A percentile compares a stretch with the other conserved stretches of the same genome.
phyloP scores from a whole-genome alignment of 2,329 filamentous ascomycete genomes.

The Beauveria sp. region DNA sequence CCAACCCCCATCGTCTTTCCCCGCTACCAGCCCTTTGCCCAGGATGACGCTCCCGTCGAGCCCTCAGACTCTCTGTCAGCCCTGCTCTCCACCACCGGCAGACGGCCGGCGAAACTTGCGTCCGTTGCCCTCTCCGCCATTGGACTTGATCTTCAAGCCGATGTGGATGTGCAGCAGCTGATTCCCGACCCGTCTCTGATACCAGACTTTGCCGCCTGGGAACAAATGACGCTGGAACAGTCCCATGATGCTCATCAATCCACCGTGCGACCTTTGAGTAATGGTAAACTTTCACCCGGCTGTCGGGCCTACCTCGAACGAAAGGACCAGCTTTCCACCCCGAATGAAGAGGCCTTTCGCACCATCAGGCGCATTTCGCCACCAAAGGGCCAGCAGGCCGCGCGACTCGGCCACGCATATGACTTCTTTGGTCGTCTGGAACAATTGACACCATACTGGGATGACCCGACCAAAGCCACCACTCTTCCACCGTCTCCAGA shows the following conservation, averaged over 20 bases:
- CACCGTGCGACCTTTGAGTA: constrained; percentile 42
- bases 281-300: constrained; percentile 48
- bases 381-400: constrained; percentile 43
- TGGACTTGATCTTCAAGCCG: constrained; percentile 45
- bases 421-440: constrained; percentile 60
- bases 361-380: constrained; percentile 51
- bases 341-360: constrained; percentile 53
- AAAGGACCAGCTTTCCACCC: constrained; percentile 45
- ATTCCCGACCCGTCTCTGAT: constrained; percentile 46
- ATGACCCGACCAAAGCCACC: constrained; percentile 43
- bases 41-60: constrained; percentile 22
- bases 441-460: constrained; percentile 51
- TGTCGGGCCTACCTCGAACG: constrained; percentile 52
- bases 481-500: constrained; percentile 27
- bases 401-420: constrained; percentile 54
- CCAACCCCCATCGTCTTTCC: constrained; percentile 49
- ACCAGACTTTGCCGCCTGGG: constrained; percentile 47
- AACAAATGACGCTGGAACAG: constrained; percentile 39
- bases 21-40: constrained; percentile 30
- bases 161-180: constrained; percentile 40
- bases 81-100: constrained; percentile 46
- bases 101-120: constrained; percentile 31
- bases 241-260: constrained; percentile 39
- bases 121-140: constrained; percentile 48
- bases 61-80: constrained; percentile 34